Evolutionary conservation across 2,329 filamentous ascomycete species (phyloP).

Genomic region (Cytospora leucostoma): DNA sequence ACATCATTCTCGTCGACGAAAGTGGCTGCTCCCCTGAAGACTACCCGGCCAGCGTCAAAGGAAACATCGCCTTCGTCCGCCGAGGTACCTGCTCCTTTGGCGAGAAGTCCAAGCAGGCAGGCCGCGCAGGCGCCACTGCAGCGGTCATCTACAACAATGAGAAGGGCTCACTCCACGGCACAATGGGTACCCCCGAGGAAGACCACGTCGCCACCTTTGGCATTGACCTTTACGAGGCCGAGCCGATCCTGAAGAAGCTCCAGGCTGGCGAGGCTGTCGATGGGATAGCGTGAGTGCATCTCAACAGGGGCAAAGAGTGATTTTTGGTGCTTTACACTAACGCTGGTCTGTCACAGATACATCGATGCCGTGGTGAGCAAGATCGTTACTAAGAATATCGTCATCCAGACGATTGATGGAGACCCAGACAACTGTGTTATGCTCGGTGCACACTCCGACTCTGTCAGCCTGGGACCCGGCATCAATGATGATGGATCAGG

Average conservation of each 20-base stretch:
- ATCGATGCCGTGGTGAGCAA: constrained; percentile 58
- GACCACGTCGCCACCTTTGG: constrained; percentile 70
- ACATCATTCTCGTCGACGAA: constrained; percentile 61
- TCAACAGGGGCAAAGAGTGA: background rate
- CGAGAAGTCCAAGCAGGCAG: constrained; percentile 68
- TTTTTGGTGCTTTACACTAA: background rate
- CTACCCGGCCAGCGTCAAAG: constrained; percentile 59
- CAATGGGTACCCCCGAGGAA: constrained; percentile 62
- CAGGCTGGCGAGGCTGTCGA: constrained; percentile 51
- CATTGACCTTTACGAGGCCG: constrained; percentile 60
- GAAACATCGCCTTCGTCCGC: constrained; percentile 69
- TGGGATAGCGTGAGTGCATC: constrained; percentile 46
- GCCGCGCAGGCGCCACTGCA: constrained; percentile 67
- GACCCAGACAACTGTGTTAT: constrained; percentile 66
- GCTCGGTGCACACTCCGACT: constrained; percentile 66
- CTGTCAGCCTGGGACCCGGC: constrained; percentile 64
- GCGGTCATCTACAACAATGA: constrained; percentile 76
- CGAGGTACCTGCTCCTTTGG: constrained; percentile 74
- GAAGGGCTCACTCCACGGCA: constrained; percentile 63
- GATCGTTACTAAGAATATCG: constrained; percentile 59
- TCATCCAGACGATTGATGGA: constrained; percentile 62
- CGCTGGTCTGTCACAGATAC: constrained; percentile 38
- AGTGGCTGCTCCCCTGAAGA: constrained; percentile 65
- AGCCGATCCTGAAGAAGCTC: constrained; percentile 56
- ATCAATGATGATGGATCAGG: constrained; percentile 81